Base-by-base conservation (phyloP, 2,329 filamentous ascomycete species). In the Talaromyces sp. region DNA sequence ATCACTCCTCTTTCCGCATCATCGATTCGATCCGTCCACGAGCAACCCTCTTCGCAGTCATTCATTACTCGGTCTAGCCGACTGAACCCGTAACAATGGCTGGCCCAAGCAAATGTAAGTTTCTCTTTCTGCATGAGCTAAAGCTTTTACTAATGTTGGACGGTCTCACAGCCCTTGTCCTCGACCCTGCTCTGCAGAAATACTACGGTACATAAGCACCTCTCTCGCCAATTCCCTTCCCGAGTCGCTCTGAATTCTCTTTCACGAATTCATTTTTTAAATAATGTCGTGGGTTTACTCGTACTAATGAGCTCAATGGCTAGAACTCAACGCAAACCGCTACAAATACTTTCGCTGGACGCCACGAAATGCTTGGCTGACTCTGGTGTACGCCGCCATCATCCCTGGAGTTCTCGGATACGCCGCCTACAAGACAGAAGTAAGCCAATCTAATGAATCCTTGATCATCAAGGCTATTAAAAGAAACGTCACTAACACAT, bases 271-370 rank as follows among this genome's bases (percentile, higher is more conserved):
- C 6, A 38, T 4, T 21, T 9, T 41, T 52, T 43, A 12, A 12
- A 4, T 55, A 12, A 38, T 9, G 19, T 4, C 12, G 9, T 24
- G 11, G 3, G 1, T 24, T 46, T 46, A 5, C 19, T 11, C 43
- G 21, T 21, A 11, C 21, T 50, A 24, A 24, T 46, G 19, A 24
- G 19, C 24, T 24, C 19, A 19, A 12, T 3, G 11, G 12, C 14
- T 70, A 96, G 92, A 89, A 75, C 90, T 97, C 86, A 85, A 84
- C 71, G 81, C 84, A 71, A 91, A 90, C 81, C 89, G 94, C 66
- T 88, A 92, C 85, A 91, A 91, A 79, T 96, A 91, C 85, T 99
- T 97, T 85, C 85, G 91, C 76, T 97, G 91, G 91, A 97, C 89
- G 38, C 84, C 86, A 57, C 84, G 89, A 70, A 96, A 91, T 52